Evolutionary conservation across 1,284 basidiomycete genomes (phyloP), one percentile per base, ranked within the genome.

Genomic region (Flammula alnicola): DNA sequence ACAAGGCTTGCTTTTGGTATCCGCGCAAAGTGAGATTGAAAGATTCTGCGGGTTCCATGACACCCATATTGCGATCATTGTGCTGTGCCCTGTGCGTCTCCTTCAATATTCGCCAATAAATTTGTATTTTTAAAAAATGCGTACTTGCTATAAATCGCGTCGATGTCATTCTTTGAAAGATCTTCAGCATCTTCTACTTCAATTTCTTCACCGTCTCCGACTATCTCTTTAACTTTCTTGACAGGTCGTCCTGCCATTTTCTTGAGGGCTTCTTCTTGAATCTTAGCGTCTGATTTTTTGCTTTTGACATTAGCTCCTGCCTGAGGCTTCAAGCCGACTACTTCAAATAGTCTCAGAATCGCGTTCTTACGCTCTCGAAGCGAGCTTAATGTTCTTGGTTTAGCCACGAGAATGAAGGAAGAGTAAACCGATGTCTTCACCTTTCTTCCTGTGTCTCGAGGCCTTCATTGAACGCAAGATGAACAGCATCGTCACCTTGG

Each of bases 1-100:
- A 75, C 44, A 98, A 75, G 2, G 95, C 95, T 67, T 99, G 95
- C 63, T 95, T 97, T 64, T 98, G 96, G 69, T 99, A 99, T 23
- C 84, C 83, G 37, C 94, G 83, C 22, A 98, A 71, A 0, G 77
- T 86, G 40, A 98, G 77, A 0, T 83, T 76, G 68, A 99, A 99
- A 0, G 86, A 83, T 2, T 84, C 76, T 1, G 86, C 77, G 4
- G 95, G 91, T 25, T 96, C 88, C 79, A 91, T 93, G 66, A 89
- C 88, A 16, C 78, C 80, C 69, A 99, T 81, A 19, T 74, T 73
- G 14, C 74, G 80, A 64, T 97, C 95, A 54, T 92, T 81, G 58
- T 81, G 79, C 62, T 94, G 91, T 0, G 95, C 95, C 63, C 93
- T 56, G 42, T 37, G n/a, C 27, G 2, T 17, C 12, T n/a, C 25